Evolutionary conservation across 352 stramenopile genomes (phyloP).

Genomic region (Phytopythium aichiense): DNA sequence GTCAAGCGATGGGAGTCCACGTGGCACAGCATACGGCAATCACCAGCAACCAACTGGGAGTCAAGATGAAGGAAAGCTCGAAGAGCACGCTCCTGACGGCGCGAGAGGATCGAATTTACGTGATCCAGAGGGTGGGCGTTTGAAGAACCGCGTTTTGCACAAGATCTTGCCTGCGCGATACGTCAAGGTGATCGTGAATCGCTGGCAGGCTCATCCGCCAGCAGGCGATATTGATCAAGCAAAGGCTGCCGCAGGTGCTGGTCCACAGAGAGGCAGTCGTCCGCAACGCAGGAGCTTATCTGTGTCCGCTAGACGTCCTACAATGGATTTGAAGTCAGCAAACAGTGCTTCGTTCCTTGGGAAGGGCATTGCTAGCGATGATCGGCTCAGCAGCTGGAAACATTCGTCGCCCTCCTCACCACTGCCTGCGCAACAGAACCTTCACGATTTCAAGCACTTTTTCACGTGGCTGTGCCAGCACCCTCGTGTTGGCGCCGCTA

Average conservation of each 20-base stretch:
- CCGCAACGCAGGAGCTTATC: not conserved
- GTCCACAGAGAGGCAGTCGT: not conserved
- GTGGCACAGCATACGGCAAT: not conserved
- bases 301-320: not conserved
- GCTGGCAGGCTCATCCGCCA: not conserved
- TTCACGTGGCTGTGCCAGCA: constrained; percentile 36
- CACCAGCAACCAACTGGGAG: not conserved
- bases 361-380: not conserved
- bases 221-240: not conserved
- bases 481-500: constrained; percentile 30
- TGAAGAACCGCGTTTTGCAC: constrained; percentile 5
- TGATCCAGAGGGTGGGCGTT: not conserved
- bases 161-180: constrained; percentile 5
- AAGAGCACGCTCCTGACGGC: not conserved
- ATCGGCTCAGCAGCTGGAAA: constrained; percentile 4
- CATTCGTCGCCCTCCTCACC: not conserved
- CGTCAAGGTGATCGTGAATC: not conserved
- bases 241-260: not conserved
- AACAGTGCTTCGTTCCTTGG: not conserved
- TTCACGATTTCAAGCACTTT: constrained; percentile 47
- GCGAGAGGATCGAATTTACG: not conserved
- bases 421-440: constrained; percentile 19
- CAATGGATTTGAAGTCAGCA: not conserved
- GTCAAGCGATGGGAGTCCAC: not conserved
- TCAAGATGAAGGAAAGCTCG: not conserved